A percentile compares a stretch with the other conserved stretches of the same genome.
These are phyloP conservation scores for Ottelia alismoides DNA, from an alignment of 106 monocot species.

Conservation along the genomic window DNA sequence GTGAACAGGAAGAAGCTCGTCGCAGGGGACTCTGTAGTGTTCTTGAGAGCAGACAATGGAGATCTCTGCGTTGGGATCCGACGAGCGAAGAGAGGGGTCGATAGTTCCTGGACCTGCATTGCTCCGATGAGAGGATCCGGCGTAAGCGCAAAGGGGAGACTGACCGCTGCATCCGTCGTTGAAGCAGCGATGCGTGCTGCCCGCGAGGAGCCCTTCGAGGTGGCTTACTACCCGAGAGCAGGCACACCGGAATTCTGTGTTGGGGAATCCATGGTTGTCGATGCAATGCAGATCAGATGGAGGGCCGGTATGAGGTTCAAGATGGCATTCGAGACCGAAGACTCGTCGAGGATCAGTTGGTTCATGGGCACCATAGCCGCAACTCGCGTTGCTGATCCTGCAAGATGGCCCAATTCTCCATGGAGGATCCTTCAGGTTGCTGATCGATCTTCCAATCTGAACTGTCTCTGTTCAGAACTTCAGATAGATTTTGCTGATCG, in stretches of 20 bases:
- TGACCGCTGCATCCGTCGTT: slow-evolving; percentile 14
- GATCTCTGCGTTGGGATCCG: slow-evolving; percentile 23
- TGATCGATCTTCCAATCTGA: no score
- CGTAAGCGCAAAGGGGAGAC: slow-evolving; percentile 8
- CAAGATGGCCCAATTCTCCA: slow-evolving; percentile 17
- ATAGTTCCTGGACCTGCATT: slow-evolving; percentile 11
- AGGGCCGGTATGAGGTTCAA: slow-evolving; percentile 21
- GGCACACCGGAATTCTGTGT: slow-evolving; percentile 26
- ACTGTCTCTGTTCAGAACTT: no score
- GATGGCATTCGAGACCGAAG: slow-evolving; percentile 30
- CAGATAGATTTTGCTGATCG: no score
- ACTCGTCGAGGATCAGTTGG: slow-evolving; percentile 27
- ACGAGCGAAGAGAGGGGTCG: slow-evolving; percentile 16
- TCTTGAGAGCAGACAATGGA: slow-evolving; percentile 18
- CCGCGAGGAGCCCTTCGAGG: slow-evolving; percentile 15
- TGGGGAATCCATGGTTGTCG: slow-evolving; percentile 6
- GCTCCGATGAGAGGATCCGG: slow-evolving; percentile 15
- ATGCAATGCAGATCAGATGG: slow-evolving; percentile 16
- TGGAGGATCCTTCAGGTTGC: slow-evolving; percentile 32
- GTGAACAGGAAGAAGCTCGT: slow-evolving; percentile 31
- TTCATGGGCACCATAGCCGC: slow-evolving; percentile 25
- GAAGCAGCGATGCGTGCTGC: slow-evolving; percentile 14
- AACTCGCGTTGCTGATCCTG: slow-evolving; percentile 16
- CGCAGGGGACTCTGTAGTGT: slow-evolving; percentile 24
- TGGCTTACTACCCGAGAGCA: slow-evolving; percentile 23